Base-by-base conservation (phyloP, 2,329 filamentous ascomycete genomes). In the Colletotrichum spaethianum region DNA sequence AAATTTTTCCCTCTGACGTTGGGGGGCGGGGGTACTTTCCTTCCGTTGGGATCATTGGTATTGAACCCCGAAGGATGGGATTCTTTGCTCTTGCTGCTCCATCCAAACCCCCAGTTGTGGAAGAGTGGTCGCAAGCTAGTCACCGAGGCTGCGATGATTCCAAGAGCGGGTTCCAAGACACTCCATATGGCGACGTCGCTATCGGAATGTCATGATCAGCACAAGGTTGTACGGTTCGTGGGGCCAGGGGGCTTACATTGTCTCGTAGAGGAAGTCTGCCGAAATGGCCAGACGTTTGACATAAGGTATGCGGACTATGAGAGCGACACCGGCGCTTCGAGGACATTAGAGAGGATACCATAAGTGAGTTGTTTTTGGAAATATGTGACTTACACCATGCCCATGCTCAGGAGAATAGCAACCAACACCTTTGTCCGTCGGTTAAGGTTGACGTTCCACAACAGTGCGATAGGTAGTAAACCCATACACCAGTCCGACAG, bases 371-470 rank as follows among this genome's bases (percentile, higher is more conserved):
- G 18, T 1, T 31, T 12, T 7, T 7, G 6, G 3, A n/a, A 7
- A 5, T 4, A 1, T 42, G 42, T 9, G 6, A 77, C 82, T 77
- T 78, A 88, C 86, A 89, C 76, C 70, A 87, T 82, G 16, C 83
- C 87, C 79, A 89, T 83, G 50, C 85, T 82, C 3, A 90, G 77
- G 59, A 90, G 82, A 3, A 83, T 74, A 5, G 82, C 83, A 36
- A 89, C 80, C 20, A 83, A 79, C 7, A 83, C 63, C 74, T 88
- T 89, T 4, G 84, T 86, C 46, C 81, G 80, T 48, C 77, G 77
- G 52, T 84, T 84, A 79, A 89, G 86, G 69, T 86, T 83, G 44
- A 89, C 80, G 26, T 84, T 79, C 85, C 86, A 88, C 0, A 90
- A 79, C 48, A 90, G 83, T 16, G 83, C 82, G 8, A 88, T 81